Percentiles rank a stretch among this genome's conserved stretches.
These are phyloP conservation scores for Emmonsiellopsis sp. DNA, from an alignment of 2,329 filamentous ascomycete genomes.

Conservation along the genomic window DNA sequence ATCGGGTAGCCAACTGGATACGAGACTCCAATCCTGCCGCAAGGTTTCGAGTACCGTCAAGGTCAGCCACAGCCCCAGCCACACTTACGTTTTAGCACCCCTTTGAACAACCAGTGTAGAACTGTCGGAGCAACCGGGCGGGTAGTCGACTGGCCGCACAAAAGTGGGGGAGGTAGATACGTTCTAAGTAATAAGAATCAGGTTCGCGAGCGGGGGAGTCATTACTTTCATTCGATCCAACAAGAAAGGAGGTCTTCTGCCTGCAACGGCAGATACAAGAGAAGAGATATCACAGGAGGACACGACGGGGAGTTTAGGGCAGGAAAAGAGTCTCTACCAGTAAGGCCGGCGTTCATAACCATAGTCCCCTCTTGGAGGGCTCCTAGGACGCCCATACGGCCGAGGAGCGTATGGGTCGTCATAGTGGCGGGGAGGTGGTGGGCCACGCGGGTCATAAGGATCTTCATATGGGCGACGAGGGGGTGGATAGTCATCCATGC, in stretches of 20 bases:
- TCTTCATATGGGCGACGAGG: constrained; percentile 51
- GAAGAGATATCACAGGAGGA: constrained; percentile 7
- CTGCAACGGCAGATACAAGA: neutral
- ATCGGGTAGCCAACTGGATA: neutral
- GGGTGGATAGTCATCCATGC: constrained; percentile 62
- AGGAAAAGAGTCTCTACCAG: constrained; percentile 27
- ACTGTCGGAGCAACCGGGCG: neutral
- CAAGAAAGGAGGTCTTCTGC: neutral
- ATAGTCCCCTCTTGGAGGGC: constrained; percentile 28
- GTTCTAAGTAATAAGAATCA: constrained; percentile 10
- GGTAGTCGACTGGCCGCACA: neutral
- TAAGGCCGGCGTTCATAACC: constrained; percentile 36
- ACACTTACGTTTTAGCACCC: neutral
- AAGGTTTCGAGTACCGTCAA: neutral
- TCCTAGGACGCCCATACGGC: constrained; percentile 42
- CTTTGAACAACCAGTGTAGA: neutral
- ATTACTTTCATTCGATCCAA: constrained; percentile 3
- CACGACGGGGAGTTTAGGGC: constrained; percentile 19
- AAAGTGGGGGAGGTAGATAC: neutral
- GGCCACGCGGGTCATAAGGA: constrained; percentile 45
- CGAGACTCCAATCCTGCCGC: neutral
- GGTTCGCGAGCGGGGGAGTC: constrained; percentile 5
- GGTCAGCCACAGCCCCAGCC: neutral
- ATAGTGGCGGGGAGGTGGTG: constrained; percentile 45
- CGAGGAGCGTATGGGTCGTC: constrained; percentile 50